phyloP scores from a whole-genome alignment of 2,329 filamentous ascomycete species.

The Thielaviopsis populi region DNA sequence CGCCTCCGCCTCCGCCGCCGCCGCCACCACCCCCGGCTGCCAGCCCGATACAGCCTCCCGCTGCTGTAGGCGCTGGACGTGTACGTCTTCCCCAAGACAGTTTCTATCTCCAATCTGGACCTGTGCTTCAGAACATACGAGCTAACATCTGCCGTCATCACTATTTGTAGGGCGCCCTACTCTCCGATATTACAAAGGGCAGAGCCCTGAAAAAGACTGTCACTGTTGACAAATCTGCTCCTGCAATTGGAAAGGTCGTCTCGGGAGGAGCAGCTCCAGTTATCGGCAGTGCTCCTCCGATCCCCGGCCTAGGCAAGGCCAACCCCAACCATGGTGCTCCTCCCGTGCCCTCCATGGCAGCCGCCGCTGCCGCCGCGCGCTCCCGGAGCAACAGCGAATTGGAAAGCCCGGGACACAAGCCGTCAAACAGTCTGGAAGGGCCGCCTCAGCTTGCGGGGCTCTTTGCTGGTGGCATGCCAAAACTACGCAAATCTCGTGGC shows the following conservation, averaged over 20 bases:
- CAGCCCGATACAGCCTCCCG: constrained; percentile 44
- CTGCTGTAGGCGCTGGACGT: not conserved
- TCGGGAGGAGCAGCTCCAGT: constrained; percentile 37
- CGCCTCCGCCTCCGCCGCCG: constrained; percentile 50
- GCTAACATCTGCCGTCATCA: not conserved
- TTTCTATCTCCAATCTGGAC: not conserved
- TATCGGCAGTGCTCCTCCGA: constrained; percentile 61
- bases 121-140: constrained; percentile 13
- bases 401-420: constrained; percentile 28
- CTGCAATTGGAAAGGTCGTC: constrained; percentile 40
- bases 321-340: constrained; percentile 60
- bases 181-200: constrained; percentile 79
- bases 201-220: constrained; percentile 66
- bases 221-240: constrained; percentile 85
- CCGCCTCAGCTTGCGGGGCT: constrained; percentile 74
- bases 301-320: constrained; percentile 30
- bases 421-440: constrained; percentile 30
- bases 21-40: constrained; percentile 43
- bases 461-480: constrained; percentile 90
- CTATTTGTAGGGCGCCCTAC: constrained; percentile 55
- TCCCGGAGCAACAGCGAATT: constrained; percentile 75
- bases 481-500: constrained; percentile 74
- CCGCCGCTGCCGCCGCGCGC: constrained; percentile 42
- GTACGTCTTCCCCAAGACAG: not conserved
- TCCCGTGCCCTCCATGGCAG: constrained; percentile 44